These are phyloP conservation scores for Sparassis latifolia DNA, from an alignment of 1,284 basidiomycete species.

Conservation along the genomic window DNA sequence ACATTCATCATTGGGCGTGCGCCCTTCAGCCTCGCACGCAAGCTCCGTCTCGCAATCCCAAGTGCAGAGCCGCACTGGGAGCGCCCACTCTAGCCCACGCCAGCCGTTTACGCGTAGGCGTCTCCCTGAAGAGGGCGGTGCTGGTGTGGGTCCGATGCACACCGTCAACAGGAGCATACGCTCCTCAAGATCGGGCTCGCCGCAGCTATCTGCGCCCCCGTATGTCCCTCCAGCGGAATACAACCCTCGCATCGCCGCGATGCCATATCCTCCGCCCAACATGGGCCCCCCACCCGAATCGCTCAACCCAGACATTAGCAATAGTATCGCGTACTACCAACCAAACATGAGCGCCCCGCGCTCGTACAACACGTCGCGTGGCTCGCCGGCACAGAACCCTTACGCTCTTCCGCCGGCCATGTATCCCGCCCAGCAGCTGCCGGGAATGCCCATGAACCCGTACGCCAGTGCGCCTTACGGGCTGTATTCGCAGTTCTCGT, in stretches of 20 bases:
- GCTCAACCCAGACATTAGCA: slow-evolving; percentile 1
- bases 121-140: slow-evolving; percentile 18
- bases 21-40: slow-evolving; percentile 16
- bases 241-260: slow-evolving; percentile 5
- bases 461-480: slow-evolving; percentile 27
- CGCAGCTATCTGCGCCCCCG: slow-evolving; percentile 11
- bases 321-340: slow-evolving; percentile 9
- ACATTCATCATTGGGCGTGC: slow-evolving; percentile 19
- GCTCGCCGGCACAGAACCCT: slow-evolving; percentile 15
- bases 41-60: slow-evolving; percentile 34
- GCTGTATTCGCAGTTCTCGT: slow-evolving; percentile 16
- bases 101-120: slow-evolving; percentile 22
- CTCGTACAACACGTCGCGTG: slow-evolving; percentile 15
- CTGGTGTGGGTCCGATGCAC: not conserved
- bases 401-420: slow-evolving; percentile 19
- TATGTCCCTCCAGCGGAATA: slow-evolving; percentile 12
- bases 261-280: slow-evolving; percentile 9
- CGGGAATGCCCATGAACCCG: slow-evolving; percentile 7
- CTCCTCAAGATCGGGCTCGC: slow-evolving; percentile 22
- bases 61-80: slow-evolving; percentile 34
- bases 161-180: slow-evolving; percentile 11
- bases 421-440: slow-evolving; percentile 13
- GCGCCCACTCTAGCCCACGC: slow-evolving; percentile 38
- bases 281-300: not conserved
- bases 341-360: slow-evolving; percentile 9